Evolutionary conservation across 1,139 yeast genomes (phyloP).

Genomic region (Saccharomyces hybrid): DNA sequence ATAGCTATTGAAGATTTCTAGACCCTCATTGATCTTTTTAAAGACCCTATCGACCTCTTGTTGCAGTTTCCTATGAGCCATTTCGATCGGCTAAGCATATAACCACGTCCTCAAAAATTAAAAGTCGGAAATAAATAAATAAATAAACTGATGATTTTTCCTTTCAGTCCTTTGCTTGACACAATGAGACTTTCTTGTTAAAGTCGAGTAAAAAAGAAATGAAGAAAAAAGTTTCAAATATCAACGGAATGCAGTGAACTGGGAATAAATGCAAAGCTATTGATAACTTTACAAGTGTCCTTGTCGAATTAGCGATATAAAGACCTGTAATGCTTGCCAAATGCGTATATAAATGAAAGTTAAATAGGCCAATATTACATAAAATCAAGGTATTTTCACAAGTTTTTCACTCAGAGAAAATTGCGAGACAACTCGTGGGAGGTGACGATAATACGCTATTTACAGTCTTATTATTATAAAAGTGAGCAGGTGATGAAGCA

Average conservation of each 20-base stretch:
- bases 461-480: background rate
- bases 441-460: background rate
- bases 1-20: constrained; percentile 58
- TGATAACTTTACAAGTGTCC: background rate
- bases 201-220: background rate
- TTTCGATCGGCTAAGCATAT: constrained; percentile 19
- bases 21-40: constrained; percentile 70
- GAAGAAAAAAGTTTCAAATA: background rate
- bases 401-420: background rate
- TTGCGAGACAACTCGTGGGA: background rate
- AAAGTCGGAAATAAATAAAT: background rate
- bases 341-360: background rate
- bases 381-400: background rate
- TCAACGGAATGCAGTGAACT: background rate
- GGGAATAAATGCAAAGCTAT: background rate
- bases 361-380: background rate
- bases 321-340: background rate
- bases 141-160: background rate
- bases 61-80: constrained; percentile 64
- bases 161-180: background rate
- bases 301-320: background rate
- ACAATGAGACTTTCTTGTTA: background rate
- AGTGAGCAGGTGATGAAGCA: background rate
- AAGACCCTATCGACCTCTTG: constrained; percentile 75
- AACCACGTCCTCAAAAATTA: background rate